Conservation (phyloP, 768 basidiomycete species). For the Podaxis sp. region DNA sequence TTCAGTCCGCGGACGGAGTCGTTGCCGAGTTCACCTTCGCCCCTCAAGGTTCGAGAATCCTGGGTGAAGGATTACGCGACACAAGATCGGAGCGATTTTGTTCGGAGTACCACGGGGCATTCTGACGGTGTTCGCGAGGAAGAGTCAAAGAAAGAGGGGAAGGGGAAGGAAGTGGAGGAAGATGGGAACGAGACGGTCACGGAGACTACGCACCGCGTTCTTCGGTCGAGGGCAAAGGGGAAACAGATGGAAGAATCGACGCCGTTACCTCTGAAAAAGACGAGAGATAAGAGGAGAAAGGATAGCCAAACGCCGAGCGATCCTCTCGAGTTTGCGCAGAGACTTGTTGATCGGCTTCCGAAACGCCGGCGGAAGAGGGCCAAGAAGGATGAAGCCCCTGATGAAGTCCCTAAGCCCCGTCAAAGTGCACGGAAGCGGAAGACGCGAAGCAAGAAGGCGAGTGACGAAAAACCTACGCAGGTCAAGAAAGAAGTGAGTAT, state of each 20-base stretch:
- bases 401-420: conserved; percentile 12
- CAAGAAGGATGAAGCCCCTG: conserved; percentile 4
- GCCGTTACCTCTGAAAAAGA: neutral
- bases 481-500: conserved; percentile 22
- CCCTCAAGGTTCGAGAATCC: conserved; percentile 27
- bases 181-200: conserved; percentile 10
- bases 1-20: conserved; percentile 34
- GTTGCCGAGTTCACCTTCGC: conserved; percentile 36
- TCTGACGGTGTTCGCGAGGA: conserved; percentile 21
- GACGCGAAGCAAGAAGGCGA: conserved; percentile 11
- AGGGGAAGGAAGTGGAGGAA: neutral
- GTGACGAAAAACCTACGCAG: neutral
- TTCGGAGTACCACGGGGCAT: conserved; percentile 15
- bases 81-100: conserved; percentile 1
- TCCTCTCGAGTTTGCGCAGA: conserved; percentile 8
- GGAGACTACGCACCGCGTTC: conserved; percentile 17
- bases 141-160: conserved; percentile 17
- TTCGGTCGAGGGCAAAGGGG: conserved; percentile 19
- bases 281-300: conserved; percentile 3
- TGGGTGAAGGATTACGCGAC: conserved; percentile 19
- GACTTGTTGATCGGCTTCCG: conserved; percentile 14
- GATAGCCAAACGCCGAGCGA: conserved; percentile 15
- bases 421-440: conserved; percentile 18
- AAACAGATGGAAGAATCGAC: conserved; percentile 6
- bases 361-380: conserved; percentile 17